Evolutionary conservation across 306 rosid genomes (phyloP).

Genomic region (Dalbergia oliveri): DNA sequence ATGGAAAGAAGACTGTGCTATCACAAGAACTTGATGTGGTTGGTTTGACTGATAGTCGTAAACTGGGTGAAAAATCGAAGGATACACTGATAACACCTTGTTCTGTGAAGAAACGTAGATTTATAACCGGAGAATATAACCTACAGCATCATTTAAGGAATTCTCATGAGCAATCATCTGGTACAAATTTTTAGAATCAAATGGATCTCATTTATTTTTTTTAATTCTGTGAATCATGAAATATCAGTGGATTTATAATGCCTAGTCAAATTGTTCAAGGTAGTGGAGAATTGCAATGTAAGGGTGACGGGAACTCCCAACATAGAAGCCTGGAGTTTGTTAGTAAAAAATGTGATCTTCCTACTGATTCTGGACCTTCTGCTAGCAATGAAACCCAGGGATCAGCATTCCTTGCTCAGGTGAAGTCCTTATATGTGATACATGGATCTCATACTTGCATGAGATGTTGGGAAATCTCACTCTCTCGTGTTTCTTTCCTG

Average conservation of each 20-base stretch:
- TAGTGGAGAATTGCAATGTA: slow-evolving; percentile 44
- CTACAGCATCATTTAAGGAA: slow-evolving; percentile 47
- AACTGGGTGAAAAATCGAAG: slow-evolving; percentile 52
- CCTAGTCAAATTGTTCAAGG: slow-evolving; percentile 56
- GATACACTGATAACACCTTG: slow-evolving; percentile 56
- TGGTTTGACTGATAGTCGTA: slow-evolving; percentile 58
- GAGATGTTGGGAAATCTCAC: slow-evolving; percentile 16
- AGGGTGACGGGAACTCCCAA: slow-evolving; percentile 50
- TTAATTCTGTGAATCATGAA: slow-evolving; percentile 51
- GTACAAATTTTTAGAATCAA: slow-evolving; percentile 46
- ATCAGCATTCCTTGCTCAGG: slow-evolving; percentile 87
- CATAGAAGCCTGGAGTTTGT: slow-evolving; percentile 50
- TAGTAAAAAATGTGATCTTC: slow-evolving; percentile 47
- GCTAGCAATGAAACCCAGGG: slow-evolving; percentile 71
- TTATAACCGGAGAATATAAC: slow-evolving; percentile 60
- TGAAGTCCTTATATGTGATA: slow-evolving; percentile 46
- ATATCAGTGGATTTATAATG: slow-evolving; percentile 50
- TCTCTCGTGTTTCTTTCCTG: too few relatives aligned
- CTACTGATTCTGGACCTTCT: slow-evolving; percentile 50
- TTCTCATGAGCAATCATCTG: slow-evolving; percentile 54
- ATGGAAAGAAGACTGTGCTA: slow-evolving; percentile 51
- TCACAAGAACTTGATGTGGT: slow-evolving; percentile 49
- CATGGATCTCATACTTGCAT: slow-evolving; percentile 33
- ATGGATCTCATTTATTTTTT: slow-evolving; percentile 33
- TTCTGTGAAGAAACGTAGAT: slow-evolving; percentile 73